These are phyloP conservation scores for Phytophthora meadii DNA, from an alignment of 352 stramenopile species.

Conservation along the genomic window DNA sequence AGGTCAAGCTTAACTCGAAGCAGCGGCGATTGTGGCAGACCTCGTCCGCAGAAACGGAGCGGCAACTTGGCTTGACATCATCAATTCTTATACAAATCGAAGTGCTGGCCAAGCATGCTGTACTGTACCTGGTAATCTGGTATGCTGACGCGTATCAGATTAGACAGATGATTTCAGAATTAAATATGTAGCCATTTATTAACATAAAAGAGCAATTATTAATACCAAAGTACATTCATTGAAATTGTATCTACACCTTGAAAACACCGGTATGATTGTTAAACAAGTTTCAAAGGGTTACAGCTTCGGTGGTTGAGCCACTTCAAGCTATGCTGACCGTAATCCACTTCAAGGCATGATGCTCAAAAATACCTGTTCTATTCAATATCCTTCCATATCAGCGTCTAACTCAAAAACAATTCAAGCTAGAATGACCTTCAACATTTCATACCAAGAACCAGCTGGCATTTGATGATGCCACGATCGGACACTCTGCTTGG, in stretches of 20 bases:
- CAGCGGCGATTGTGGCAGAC: conserved; percentile 5
- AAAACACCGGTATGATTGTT: too few relatives aligned
- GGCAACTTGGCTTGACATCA: background rate
- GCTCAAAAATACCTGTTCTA: background rate
- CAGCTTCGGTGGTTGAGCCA: background rate
- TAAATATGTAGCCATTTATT: background rate
- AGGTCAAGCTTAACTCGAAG: background rate
- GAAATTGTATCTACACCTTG: too few relatives aligned
- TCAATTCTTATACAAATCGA: background rate
- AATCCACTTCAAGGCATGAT: conserved; percentile 11
- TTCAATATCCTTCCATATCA: background rate
- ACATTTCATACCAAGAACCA: background rate
- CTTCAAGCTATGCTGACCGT: conserved; percentile 13
- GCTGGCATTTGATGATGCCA: conserved; percentile 25
- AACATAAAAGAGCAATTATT: too few relatives aligned
- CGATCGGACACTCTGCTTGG: conserved; percentile 11
- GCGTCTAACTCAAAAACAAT: background rate
- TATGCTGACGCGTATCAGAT: background rate
- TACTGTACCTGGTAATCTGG: background rate
- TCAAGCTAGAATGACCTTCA: background rate
- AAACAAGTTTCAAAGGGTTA: background rate
- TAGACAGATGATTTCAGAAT: background rate
- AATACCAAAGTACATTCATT: too few relatives aligned
- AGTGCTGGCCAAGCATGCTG: too few relatives aligned
- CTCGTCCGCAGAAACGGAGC: background rate